Conservation (phyloP, 2,329 filamentous ascomycete genomes). For the Myotisia sp. region DNA sequence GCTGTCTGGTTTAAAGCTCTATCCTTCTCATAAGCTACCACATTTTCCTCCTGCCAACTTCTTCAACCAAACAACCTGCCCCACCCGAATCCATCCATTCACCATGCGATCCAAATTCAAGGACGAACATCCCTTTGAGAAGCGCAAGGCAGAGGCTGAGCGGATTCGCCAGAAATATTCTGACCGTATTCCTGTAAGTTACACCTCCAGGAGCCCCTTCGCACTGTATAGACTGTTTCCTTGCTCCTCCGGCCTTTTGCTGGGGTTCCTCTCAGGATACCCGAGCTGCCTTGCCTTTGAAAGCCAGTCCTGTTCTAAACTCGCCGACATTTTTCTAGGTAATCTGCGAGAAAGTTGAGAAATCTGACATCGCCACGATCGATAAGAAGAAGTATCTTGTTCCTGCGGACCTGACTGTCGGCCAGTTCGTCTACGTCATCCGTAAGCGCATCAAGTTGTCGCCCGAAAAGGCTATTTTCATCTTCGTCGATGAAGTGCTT, state of each 20-base stretch:
- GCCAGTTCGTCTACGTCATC: conserved; percentile 99
- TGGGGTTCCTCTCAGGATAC: not conserved
- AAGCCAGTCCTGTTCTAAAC: not conserved
- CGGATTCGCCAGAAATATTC: conserved; percentile 98
- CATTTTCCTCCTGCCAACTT: conserved; percentile 1
- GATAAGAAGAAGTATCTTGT: conserved; percentile 99
- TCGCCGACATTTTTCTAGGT: conserved; percentile 44
- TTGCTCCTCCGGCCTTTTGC: not conserved
- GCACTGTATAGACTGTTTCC: no score
- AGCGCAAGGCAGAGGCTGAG: conserved; percentile 99
- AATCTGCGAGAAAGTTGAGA: conserved; percentile 99
- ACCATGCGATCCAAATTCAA: conserved; percentile 99
- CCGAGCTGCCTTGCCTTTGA: not conserved
- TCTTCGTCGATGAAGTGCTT: conserved; percentile 97
- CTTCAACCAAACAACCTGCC: not conserved
- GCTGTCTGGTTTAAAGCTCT: no score
- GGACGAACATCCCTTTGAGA: conserved; percentile 99
- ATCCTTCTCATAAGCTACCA: conserved; percentile 9
- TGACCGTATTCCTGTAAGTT: conserved; percentile 92
- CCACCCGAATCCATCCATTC: conserved; percentile 15
- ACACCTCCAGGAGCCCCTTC: conserved; percentile 3
- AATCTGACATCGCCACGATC: conserved; percentile 97
- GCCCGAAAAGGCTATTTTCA: conserved; percentile 99
- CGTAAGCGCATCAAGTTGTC: conserved; percentile 99
- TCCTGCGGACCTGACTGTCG: conserved; percentile 90